Base-by-base conservation (phyloP, 2,329 filamentous ascomycete genomes). In the Colletotrichum sp. region DNA sequence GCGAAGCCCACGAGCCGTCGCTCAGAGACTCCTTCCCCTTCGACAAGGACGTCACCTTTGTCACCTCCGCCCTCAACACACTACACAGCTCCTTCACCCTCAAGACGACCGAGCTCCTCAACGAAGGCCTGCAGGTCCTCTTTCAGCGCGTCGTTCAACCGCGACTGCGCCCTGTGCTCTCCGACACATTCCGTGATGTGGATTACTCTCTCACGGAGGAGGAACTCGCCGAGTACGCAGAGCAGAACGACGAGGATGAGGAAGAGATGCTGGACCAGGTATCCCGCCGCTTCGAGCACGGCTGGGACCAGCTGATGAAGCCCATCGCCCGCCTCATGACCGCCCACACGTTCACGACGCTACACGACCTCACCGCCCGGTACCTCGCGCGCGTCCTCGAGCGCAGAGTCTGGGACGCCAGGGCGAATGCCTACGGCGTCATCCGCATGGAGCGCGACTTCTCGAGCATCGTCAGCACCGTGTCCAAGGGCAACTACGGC, bases 281-380 rank as follows among this genome's bases (percentile, higher is more conserved):
- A 18, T 90, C 93, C 7, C 90, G 92, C 10, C 93, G 95, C 67
- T 99, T 99, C 83, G 94, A 96, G 80, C 90, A 93, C 76, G 93
- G 93, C 32, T 99, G 96, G 96, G 93, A 96, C 65, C 92, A 93
- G 18, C 91, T 99, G 10, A 95, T 98, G 84, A 92, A 93, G 75
- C 96, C 98, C 0, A 91, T 99, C 71, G 93, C 93, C 60, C 94
- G 97, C 8, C 90, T 99, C 78, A 92, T 99, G 85, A 98, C 96
- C 0, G 86, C 93, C 0, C 89, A 90, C 44, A 94, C 95, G 39
- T 98, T 95, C 82, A 92, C 93, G 79, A 91, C 90, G n/a, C 89
- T 99, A 0, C 90, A 98, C 64, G 91, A 93, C 55, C 88, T 92
- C 2, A 95, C 95, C 3, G 91, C 96, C 2, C 89, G 90, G 7